A percentile compares a stretch with the other conserved stretches of the same genome.
These are phyloP conservation scores for Psilocybe cyanescens DNA, from an alignment of 768 basidiomycete genomes.

Conservation along the genomic window DNA sequence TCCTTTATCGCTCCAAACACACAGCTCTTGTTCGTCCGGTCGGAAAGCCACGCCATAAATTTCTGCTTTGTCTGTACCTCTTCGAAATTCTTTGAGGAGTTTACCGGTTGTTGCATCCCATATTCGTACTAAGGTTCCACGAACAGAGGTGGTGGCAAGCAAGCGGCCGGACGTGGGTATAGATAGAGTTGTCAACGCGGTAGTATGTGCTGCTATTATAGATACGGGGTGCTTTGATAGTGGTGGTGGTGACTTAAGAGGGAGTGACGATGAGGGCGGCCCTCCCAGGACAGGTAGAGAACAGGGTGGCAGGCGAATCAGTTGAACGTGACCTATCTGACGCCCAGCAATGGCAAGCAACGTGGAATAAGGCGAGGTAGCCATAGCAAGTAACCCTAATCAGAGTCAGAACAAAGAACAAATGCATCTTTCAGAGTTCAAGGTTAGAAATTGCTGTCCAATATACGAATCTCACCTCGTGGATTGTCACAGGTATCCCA, in stretches of 20 bases:
- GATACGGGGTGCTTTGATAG: conserved; percentile 69
- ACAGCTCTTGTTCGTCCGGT: conserved; percentile 83
- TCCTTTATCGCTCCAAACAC: conserved; percentile 95
- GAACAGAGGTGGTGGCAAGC: conserved; percentile 81
- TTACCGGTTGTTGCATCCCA: conserved; percentile 82
- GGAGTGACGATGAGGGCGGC: conserved; percentile 56
- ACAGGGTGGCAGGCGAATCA: conserved; percentile 86
- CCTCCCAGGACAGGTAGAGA: conserved; percentile 57
- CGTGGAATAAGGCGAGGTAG: conserved; percentile 77
- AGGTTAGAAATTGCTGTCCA: conserved; percentile 8
- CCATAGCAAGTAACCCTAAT: conserved; percentile 76
- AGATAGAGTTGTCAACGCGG: conserved; percentile 77
- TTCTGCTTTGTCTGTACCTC: conserved; percentile 88
- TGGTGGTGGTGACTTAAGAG: conserved; percentile 58
- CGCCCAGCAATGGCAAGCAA: conserved; percentile 85
- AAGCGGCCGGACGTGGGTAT: conserved; percentile 78
- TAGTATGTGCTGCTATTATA: conserved; percentile 84
- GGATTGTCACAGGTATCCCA: conserved; percentile 92
- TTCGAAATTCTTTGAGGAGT: conserved; percentile 76
- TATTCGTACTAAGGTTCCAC: conserved; percentile 85
- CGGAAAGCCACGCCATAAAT: conserved; percentile 92
- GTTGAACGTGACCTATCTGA: conserved; percentile 86
- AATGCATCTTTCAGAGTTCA: conserved; percentile 17
- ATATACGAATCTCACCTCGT: conserved; percentile 53
- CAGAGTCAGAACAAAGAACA: not conserved